These are phyloP conservation scores for Fusarium sp. DNA, from an alignment of 2,329 filamentous ascomycete species.

Conservation along the genomic window DNA sequence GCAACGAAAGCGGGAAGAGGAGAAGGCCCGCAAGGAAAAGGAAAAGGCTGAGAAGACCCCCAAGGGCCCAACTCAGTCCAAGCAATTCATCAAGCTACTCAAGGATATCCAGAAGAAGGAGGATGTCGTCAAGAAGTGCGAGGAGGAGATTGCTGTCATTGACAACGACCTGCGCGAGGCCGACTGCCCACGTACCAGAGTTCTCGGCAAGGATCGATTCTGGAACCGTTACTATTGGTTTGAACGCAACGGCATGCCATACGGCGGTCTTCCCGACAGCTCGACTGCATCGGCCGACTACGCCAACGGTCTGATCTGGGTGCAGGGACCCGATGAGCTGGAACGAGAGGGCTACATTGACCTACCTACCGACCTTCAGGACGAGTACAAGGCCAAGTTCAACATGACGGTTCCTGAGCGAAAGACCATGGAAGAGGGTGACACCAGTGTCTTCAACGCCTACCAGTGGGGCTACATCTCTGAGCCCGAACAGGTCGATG, in stretches of 20 bases:
- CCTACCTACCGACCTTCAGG: slow-evolving; percentile 75
- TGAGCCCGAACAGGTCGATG: slow-evolving; percentile 80
- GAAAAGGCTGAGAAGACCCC: slow-evolving; percentile 71
- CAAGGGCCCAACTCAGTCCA: slow-evolving; percentile 80
- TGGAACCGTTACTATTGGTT: slow-evolving; percentile 99
- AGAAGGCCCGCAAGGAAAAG: slow-evolving; percentile 69
- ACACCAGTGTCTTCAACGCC: slow-evolving; percentile 81
- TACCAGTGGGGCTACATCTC: slow-evolving; percentile 93
- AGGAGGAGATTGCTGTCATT: slow-evolving; percentile 85
- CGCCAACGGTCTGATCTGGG: slow-evolving; percentile 95
- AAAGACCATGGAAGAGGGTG: slow-evolving; percentile 86
- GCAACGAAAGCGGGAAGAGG: slow-evolving; percentile 81
- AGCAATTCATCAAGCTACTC: slow-evolving; percentile 87
- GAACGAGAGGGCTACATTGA: slow-evolving; percentile 90
- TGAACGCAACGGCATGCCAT: slow-evolving; percentile 98
- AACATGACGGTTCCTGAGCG: slow-evolving; percentile 87
- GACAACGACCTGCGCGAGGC: slow-evolving; percentile 95
- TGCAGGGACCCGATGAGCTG: slow-evolving; percentile 92
- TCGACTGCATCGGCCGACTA: slow-evolving; percentile 90
- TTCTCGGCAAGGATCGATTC: slow-evolving; percentile 94
- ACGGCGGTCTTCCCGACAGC: slow-evolving; percentile 85
- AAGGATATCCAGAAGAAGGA: slow-evolving; percentile 93
- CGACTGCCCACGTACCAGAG: slow-evolving; percentile 89
- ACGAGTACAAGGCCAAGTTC: slow-evolving; percentile 82
- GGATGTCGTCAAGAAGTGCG: slow-evolving; percentile 80